Evolutionary conservation across 352 stramenopile species (phyloP).

Genomic region (Globisporangium paroecandrum): DNA sequence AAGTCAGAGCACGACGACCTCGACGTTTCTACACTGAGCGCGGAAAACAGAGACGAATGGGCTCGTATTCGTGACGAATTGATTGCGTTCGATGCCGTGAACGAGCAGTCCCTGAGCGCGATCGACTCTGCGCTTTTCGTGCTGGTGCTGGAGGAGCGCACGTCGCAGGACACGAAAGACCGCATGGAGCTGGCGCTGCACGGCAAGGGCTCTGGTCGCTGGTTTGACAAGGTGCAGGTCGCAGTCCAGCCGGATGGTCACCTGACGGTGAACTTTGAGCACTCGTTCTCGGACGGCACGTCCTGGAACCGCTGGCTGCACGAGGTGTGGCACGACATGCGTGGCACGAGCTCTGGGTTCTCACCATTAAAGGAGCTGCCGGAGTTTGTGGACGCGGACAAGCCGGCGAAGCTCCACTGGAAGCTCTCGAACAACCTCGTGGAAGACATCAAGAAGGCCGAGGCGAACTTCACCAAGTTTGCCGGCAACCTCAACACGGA

Average conservation of each 20-base stretch:
- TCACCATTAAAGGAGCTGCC: slow-evolving; percentile 59
- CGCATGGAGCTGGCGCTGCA: slow-evolving; percentile 83
- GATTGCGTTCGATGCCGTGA: slow-evolving; percentile 60
- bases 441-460: slow-evolving; percentile 68
- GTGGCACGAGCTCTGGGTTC: slow-evolving; percentile 71
- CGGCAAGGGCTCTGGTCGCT: slow-evolving; percentile 77
- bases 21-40: slow-evolving; percentile 75
- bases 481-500: slow-evolving; percentile 69
- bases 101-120: slow-evolving; percentile 59
- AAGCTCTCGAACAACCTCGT: slow-evolving; percentile 77
- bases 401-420: slow-evolving; percentile 58
- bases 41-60: slow-evolving; percentile 85
- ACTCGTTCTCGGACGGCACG: slow-evolving; percentile 92
- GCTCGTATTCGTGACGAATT: slow-evolving; percentile 72
- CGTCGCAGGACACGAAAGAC: slow-evolving; percentile 58
- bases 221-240: slow-evolving; percentile 94
- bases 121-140: slow-evolving; percentile 91
- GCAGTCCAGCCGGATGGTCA: slow-evolving; percentile 82
- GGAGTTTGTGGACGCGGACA: slow-evolving; percentile 39
- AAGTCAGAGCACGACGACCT: slow-evolving; percentile 50
- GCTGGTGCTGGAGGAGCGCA: slow-evolving; percentile 82
- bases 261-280: slow-evolving; percentile 92
- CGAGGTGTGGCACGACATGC: slow-evolving; percentile 90
- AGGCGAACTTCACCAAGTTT: slow-evolving; percentile 64
- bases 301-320: slow-evolving; percentile 91